Conservation (phyloP, 2,329 filamentous ascomycete genomes). For the Aspergillus pseudonomiae region DNA sequence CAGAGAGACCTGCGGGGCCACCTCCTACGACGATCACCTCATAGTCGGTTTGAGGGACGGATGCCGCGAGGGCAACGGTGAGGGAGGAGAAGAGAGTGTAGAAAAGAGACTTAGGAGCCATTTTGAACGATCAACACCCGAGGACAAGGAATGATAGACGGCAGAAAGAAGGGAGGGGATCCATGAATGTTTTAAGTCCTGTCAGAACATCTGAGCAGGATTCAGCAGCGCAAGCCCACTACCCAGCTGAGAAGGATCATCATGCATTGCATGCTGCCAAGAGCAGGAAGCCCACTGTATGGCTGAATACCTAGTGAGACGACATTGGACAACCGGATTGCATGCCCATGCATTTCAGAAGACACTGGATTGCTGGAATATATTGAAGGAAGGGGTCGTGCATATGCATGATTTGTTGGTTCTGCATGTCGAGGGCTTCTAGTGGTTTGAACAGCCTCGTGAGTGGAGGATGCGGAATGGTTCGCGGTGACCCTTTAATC, state of each 20-base stretch:
- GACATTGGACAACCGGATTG: neutral
- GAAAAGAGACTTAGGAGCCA: slow-evolving; percentile 25
- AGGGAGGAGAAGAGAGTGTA: slow-evolving; percentile 28
- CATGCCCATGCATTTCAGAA: neutral
- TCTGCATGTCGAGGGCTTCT: neutral
- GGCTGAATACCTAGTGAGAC: neutral
- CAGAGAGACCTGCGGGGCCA: slow-evolving; percentile 59
- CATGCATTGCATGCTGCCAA: neutral
- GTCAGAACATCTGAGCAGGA: neutral
- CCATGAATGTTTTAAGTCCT: neutral
- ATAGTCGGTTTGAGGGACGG: slow-evolving; percentile 43
- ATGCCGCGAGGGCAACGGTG: slow-evolving; percentile 23
- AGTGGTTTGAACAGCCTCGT: neutral
- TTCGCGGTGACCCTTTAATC: neutral
- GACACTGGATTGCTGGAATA: neutral
- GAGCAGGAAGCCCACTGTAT: neutral
- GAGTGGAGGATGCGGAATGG: neutral
- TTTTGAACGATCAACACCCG: slow-evolving; percentile 9
- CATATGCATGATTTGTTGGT: slow-evolving; percentile 9
- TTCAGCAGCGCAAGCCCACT: neutral
- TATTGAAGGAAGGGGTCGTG: neutral
- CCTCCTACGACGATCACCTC: slow-evolving; percentile 63
- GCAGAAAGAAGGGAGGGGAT: neutral
- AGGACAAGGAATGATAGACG: neutral
- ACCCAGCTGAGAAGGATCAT: neutral